phyloP scores from a whole-genome alignment of 805 yeast species.

The Yamadazyma scolyti region DNA sequence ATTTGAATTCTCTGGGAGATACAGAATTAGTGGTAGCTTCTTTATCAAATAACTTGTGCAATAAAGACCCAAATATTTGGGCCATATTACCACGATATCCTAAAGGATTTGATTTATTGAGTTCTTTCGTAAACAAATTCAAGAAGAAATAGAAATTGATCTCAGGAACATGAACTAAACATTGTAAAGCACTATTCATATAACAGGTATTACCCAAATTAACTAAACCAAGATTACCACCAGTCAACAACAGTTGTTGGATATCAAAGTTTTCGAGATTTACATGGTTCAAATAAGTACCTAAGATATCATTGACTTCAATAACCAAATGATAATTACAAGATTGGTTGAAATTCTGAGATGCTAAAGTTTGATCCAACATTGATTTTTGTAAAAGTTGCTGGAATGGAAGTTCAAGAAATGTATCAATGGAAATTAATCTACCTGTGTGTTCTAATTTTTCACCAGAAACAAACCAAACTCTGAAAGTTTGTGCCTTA shows the following conservation, averaged over 20 bases:
- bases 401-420: no score
- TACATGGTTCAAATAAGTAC: conserved; percentile 13
- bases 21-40: conserved; percentile 11
- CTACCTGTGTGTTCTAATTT: no score
- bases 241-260: conserved; percentile 11
- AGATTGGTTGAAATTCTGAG: no score
- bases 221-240: conserved; percentile 55
- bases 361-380: conserved; percentile 24
- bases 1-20: conserved; percentile 76
- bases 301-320: conserved; percentile 25
- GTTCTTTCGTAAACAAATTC: conserved; percentile 56
- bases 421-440: no score
- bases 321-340: conserved; percentile 11
- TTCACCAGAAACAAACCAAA: conserved; percentile 34
- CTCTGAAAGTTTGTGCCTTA: conserved; percentile 21
- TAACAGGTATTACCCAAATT: conserved; percentile 91
- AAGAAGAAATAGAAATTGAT: conserved; percentile 69
- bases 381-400: no score
- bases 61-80: conserved; percentile 61
- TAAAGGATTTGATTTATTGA: conserved; percentile 75
- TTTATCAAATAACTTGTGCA: conserved; percentile 53
- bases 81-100: conserved; percentile 87
- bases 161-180: conserved; percentile 83
- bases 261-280: conserved; percentile 13
- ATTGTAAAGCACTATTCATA: conserved; percentile 93